Base-by-base conservation (phyloP, 116 monocot genomes). In the Posidonia oceanica region DNA sequence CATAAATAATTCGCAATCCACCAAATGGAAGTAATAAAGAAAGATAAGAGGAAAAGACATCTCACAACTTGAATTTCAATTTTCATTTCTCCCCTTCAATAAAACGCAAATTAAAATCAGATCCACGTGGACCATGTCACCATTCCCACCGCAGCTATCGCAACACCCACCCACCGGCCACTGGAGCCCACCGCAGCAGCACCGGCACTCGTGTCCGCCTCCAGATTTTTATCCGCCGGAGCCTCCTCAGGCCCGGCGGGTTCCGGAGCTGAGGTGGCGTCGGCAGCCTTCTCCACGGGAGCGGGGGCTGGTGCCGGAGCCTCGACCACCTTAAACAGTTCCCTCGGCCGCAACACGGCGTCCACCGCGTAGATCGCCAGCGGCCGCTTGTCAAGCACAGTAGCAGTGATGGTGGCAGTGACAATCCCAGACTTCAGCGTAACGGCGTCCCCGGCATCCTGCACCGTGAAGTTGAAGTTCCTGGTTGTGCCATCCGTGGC, bases 391-490 rank as follows among this genome's bases (percentile, higher is more conserved):
- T 97, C 92, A 16, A 83, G 37, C 14, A 86, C 18, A 54, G 92
- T 92, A 38, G 70, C 41, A 11, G 60, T 76, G 71, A 97, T 75
- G 0, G 78, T 72, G 2, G 97, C 85, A 12, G 79, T 80, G 54
- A 21, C 17, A 14, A 83, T 70, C 42, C 62, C 79, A 7, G 97
- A 85, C 65, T 88, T 64, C 4, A 97, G 59, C 11, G 83, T 79
- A 36, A 97, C 82, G 11, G n/a, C 68, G 71, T 83, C 78, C 29
- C 83, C 97, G 21, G 80, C 79, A 74, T 89, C 74, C 82, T 89
- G 86, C 17, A 89, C 87, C 7, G 89, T 84, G 80, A 82, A 82
- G 59, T 85, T 87, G 78, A 67, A 89, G 75, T 82, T 85, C 77
- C 72, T 88, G 13, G 72, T 20, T 11, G 71, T 71, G 4, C 81